Conservation (phyloP, 139 green algal genomes). For the Picochlorum sp. region DNA sequence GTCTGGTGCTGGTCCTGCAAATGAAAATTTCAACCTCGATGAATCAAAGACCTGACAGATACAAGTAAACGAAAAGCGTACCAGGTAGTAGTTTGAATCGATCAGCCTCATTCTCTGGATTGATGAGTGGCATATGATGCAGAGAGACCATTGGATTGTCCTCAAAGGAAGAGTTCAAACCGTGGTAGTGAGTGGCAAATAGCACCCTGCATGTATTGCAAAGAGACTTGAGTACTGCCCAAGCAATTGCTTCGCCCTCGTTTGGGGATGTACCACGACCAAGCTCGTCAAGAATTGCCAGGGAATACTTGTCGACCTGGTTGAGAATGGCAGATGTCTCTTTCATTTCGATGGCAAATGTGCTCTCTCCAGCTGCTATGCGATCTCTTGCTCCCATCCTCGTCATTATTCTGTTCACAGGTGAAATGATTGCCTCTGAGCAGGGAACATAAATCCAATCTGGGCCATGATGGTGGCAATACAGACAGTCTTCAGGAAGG, state of each 20-base stretch:
- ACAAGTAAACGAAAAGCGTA: too few relatives aligned
- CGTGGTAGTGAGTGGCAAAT: conserved; percentile 69
- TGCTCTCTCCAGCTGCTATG: conserved; percentile 41
- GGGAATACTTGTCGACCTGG: conserved; percentile 25
- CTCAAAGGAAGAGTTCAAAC: conserved; percentile 35
- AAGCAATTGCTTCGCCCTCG: conserved; percentile 63
- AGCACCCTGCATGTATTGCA: conserved; percentile 36
- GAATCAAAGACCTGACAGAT: too few relatives aligned
- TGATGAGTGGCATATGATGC: too few relatives aligned
- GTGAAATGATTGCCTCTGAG: conserved; percentile 3
- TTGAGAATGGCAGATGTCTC: conserved; percentile 34
- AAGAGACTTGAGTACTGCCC: conserved; percentile 68
- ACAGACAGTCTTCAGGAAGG: conserved; percentile 39
- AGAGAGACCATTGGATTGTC: neutral
- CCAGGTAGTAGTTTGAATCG: too few relatives aligned
- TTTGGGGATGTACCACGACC: conserved; percentile 56
- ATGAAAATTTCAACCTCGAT: too few relatives aligned
- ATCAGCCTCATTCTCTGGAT: too few relatives aligned
- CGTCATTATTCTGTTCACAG: conserved; percentile 44
- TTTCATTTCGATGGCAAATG: conserved; percentile 52
- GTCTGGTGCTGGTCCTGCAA: too few relatives aligned
- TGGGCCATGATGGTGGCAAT: conserved; percentile 44
- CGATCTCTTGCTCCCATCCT: conserved; percentile 42
- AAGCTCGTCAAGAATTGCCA: conserved; percentile 72
- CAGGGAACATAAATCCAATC: conserved; percentile 40